phyloP scores from a whole-genome alignment of 805 yeast species.

The Starmerella apicola region DNA sequence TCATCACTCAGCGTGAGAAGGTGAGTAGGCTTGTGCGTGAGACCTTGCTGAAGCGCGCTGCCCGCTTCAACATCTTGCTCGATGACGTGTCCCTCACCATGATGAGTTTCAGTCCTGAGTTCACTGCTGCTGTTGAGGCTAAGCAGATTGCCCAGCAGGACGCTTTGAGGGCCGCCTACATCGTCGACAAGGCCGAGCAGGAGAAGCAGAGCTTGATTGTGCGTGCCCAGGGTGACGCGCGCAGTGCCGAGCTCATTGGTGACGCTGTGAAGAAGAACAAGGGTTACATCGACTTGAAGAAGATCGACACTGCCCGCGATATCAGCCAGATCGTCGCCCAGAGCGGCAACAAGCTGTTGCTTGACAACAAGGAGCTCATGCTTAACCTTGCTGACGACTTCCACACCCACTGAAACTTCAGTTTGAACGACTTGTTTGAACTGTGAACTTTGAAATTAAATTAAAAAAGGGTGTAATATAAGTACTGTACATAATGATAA shows the following conservation, averaged over 20 bases:
- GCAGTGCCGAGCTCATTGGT: slow-evolving; percentile 95
- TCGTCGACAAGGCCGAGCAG: slow-evolving; percentile 93
- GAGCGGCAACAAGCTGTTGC: slow-evolving; percentile 83
- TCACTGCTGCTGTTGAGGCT: slow-evolving; percentile 94
- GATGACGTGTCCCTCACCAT: slow-evolving; percentile 95
- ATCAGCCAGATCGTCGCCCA: slow-evolving; percentile 73
- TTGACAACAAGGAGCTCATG: slow-evolving; percentile 84
- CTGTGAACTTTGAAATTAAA: not conserved
- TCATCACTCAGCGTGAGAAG: slow-evolving; percentile 97
- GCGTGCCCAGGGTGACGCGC: slow-evolving; percentile 96
- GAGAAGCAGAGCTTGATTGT: slow-evolving; percentile 96
- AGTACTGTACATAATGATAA: too few relatives aligned
- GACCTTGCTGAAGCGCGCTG: slow-evolving; percentile 79
- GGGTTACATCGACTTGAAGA: slow-evolving; percentile 92
- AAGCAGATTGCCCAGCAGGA: slow-evolving; percentile 99
- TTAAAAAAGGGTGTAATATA: too few relatives aligned
- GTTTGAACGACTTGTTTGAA: too few relatives aligned
- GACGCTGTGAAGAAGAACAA: slow-evolving; percentile 94
- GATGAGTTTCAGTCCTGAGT: slow-evolving; percentile 97
- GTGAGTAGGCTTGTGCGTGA: slow-evolving; percentile 87
- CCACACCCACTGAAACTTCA: slow-evolving; percentile 6
- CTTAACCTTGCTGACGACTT: slow-evolving; percentile 73
- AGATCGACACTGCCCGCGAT: slow-evolving; percentile 94
- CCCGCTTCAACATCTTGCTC: slow-evolving; percentile 69
- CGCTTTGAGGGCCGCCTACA: slow-evolving; percentile 95